These are phyloP conservation scores for Aquilaria yunnanensis DNA, from an alignment of 345 rosid species.

Conservation along the genomic window DNA sequence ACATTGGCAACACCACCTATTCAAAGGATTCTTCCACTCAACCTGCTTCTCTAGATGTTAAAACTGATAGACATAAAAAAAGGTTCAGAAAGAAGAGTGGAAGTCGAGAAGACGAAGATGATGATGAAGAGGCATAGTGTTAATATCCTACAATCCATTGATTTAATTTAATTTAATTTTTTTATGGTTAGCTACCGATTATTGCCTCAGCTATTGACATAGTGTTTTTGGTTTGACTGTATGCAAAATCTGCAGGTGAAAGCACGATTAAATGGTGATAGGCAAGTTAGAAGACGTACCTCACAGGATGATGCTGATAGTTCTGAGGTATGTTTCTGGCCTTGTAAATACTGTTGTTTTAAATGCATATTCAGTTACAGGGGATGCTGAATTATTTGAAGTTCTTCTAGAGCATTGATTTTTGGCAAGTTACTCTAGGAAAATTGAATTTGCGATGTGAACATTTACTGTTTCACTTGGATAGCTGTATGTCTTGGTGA, in stretches of 20 bases:
- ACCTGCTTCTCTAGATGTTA: conserved; percentile 32
- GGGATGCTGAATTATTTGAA: too few relatives aligned
- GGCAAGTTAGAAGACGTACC: conserved; percentile 51
- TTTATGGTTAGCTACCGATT: conserved; percentile 17
- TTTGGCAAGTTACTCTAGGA: not conserved
- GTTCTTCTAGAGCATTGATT: not conserved
- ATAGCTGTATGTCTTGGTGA: not conserved
- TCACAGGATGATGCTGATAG: conserved; percentile 53
- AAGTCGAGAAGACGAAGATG: conserved; percentile 61
- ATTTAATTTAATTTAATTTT: not conserved
- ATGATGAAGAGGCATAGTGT: conserved; percentile 57
- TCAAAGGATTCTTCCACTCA: conserved; percentile 23
- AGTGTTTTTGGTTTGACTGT: conserved; percentile 6
- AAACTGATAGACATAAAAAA: conserved; percentile 44
- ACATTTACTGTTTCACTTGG: not conserved
- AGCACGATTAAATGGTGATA: conserved; percentile 32
- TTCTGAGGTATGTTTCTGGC: conserved; percentile 61
- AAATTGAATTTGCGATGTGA: too few relatives aligned
- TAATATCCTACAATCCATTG: conserved; percentile 17
- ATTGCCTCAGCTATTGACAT: conserved; percentile 13
- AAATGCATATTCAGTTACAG: too few relatives aligned
- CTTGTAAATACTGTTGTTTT: not conserved
- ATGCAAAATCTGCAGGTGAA: conserved; percentile 41
- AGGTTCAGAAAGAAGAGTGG: conserved; percentile 81
- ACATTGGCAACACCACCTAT: conserved; percentile 17